Base-by-base conservation (phyloP, 805 yeast genomes). In the Cyberlindnera galapagoensis region DNA sequence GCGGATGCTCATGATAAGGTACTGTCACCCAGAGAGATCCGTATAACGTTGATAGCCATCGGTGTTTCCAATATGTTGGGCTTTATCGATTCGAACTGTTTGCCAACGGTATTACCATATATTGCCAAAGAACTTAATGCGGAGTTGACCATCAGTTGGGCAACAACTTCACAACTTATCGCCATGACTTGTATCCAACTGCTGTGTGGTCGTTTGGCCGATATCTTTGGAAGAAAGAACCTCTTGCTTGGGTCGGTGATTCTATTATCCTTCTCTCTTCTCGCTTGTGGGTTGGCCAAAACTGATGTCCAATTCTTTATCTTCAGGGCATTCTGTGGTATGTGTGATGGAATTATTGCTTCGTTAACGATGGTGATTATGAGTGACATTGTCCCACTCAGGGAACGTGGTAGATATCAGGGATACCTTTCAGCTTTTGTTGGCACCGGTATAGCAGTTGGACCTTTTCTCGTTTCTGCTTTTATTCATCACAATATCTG, bases 261-360 rank as follows among this genome's bases (percentile, higher is more conserved):
- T 2, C 52, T 69, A 3, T 51, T 74, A 9, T 58, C 62, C 5
- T 33, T 67, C 10, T 63, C 69, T 12, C 74, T 71, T 38, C 46
- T 74, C 20, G 71, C 69, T 3, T 67, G 76, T 47, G 76, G 74
- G 5, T 63, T 71, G 42, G 70, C 71, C 6, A 56, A 60, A 34
- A 69, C 67, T 3, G 67, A 71, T 5, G 55, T 67, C 2, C 71
- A 71, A 43, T 63, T 74, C 35, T 74, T 56, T 46, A 58, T 74
- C 9, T 71, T 70, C 43, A 56, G 80, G 32, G 76, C 76, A 0
- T 54, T 74, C 33, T 69, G 76, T n/a, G 80, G 80, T 20, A 57
- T 74, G 17, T 79, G 76, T 7, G 59, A 65, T 28, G 80, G 80
- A 1, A 76, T 74, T 2, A 62, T 69, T 4, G 62, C 67, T 10